phyloP scores from a whole-genome alignment of 129 eudicot genomes.

The Helichrysum umbraculigerum region DNA sequence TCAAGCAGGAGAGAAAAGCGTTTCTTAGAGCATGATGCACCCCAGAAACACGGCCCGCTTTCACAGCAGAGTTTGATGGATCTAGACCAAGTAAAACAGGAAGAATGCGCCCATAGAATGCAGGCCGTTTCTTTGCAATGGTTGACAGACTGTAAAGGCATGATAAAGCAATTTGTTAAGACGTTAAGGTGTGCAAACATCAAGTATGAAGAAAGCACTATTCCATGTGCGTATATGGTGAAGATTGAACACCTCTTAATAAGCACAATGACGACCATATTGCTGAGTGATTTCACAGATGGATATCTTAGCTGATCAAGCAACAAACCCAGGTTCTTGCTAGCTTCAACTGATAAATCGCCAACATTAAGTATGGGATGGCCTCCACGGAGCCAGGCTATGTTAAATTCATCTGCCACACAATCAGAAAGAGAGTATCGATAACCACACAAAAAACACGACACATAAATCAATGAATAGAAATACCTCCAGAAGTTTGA shows the following conservation, averaged over 20 bases:
- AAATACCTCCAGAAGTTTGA: slow-evolving; percentile 64
- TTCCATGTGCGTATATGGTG: slow-evolving; percentile 11
- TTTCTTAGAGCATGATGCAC: slow-evolving; percentile 77
- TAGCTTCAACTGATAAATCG: slow-evolving; percentile 86
- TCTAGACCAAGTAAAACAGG: slow-evolving; percentile 94
- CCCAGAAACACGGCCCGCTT: slow-evolving; percentile 70
- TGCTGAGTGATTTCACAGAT: slow-evolving; percentile 70
- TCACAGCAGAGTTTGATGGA: slow-evolving; percentile 60
- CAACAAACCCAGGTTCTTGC: slow-evolving; percentile 67
- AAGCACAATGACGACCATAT: slow-evolving; percentile 73
- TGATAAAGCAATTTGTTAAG: slow-evolving; percentile 18
- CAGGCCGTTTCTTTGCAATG: slow-evolving; percentile 84
- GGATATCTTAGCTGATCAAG: slow-evolving; percentile 92
- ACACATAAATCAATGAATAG: not conserved
- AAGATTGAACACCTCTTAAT: slow-evolving; percentile 61
- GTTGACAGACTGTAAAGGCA: slow-evolving; percentile 64
- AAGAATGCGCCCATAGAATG: slow-evolving; percentile 95
- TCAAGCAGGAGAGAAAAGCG: slow-evolving; percentile 80
- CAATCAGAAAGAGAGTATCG: slow-evolving; percentile 15
- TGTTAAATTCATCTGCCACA: slow-evolving; percentile 61
- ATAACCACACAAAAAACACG: slow-evolving; percentile 5
- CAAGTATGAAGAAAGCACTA: not conserved
- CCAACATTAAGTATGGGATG: slow-evolving; percentile 92
- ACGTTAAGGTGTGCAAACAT: not conserved
- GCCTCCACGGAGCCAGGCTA: slow-evolving; percentile 98